Evolutionary conservation across 192 early-diverging fungal species (phyloP).

Genomic region (Allomyces macrogynus): DNA sequence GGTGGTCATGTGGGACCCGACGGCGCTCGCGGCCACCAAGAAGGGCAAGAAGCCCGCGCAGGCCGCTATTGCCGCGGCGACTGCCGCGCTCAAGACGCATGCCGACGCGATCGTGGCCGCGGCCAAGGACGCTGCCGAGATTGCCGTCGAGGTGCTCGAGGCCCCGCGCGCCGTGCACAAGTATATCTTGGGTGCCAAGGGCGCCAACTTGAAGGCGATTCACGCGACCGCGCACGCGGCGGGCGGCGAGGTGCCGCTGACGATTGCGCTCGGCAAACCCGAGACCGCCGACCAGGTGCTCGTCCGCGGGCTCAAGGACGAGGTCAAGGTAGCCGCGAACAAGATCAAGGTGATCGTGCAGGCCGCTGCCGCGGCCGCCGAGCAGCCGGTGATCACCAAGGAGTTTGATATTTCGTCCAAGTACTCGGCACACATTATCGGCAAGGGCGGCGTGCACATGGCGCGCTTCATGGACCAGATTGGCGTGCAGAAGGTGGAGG

Average conservation of each 20-base stretch:
- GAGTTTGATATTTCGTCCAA: conserved; percentile 51
- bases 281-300: conserved; percentile 21
- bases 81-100: conserved; percentile 19
- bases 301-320: conserved; percentile 57
- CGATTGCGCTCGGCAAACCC: conserved; percentile 45
- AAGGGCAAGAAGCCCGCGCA: conserved; percentile 16
- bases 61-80: conserved; percentile 16
- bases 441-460: conserved; percentile 69
- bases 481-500: conserved; percentile 25
- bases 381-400: conserved; percentile 42
- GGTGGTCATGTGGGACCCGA: neutral
- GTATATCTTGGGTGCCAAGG: conserved; percentile 51
- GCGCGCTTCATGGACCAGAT: conserved; percentile 51
- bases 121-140: conserved; percentile 39
- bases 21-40: neutral
- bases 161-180: conserved; percentile 62
- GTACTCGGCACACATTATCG: conserved; percentile 57
- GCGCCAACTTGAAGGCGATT: conserved; percentile 51
- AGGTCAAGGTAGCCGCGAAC: conserved; percentile 46
- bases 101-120: conserved; percentile 48
- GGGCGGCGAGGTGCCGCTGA: conserved; percentile 36
- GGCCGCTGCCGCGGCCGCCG: conserved; percentile 47
- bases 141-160: conserved; percentile 28
- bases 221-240: conserved; percentile 10
- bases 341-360: conserved; percentile 45